Percentiles rank a stretch among this genome's conserved stretches.
Conservation (phyloP, 2,329 filamentous ascomycete genomes). For the Myriosclerotinia curreyana region DNA sequence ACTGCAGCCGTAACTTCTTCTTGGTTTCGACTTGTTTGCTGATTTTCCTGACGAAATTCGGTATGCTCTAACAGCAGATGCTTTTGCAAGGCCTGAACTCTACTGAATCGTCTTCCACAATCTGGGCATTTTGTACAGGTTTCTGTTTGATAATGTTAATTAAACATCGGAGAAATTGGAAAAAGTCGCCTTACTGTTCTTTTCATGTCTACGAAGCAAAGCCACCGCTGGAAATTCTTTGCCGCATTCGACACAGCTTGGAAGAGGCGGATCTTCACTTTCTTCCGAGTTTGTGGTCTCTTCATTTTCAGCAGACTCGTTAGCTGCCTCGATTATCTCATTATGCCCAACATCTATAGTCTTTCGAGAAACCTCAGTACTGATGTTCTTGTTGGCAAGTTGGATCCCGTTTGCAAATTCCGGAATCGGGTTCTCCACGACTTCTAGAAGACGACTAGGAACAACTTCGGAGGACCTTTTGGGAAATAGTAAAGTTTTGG, state of each 20-base stretch:
- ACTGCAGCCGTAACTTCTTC: not conserved
- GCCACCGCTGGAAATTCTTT: not conserved
- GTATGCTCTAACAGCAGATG: not conserved
- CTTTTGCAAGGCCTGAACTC: not conserved
- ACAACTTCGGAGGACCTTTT: too few relatives aligned
- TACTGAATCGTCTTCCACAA: constrained; percentile 1
- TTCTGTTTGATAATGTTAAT: not conserved
- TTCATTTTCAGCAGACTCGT: not conserved
- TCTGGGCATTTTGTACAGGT: constrained; percentile 4
- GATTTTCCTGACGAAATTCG: not conserved
- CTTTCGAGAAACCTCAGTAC: too few relatives aligned
- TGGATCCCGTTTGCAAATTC: too few relatives aligned
- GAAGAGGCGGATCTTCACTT: not conserved
- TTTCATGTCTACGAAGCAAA: constrained; percentile 1
- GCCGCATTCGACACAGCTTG: not conserved
- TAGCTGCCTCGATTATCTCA: not conserved
- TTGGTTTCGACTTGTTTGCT: not conserved
- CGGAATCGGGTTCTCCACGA: too few relatives aligned
- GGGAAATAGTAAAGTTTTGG: too few relatives aligned
- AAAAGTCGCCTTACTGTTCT: not conserved
- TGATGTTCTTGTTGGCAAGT: too few relatives aligned
- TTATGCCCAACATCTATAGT: not conserved
- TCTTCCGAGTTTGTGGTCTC: not conserved
- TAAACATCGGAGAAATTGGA: too few relatives aligned
- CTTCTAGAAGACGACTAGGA: too few relatives aligned